These are phyloP conservation scores for Fusarium avenaceum DNA, from an alignment of 2,329 filamentous ascomycete species.

Conservation along the genomic window DNA sequence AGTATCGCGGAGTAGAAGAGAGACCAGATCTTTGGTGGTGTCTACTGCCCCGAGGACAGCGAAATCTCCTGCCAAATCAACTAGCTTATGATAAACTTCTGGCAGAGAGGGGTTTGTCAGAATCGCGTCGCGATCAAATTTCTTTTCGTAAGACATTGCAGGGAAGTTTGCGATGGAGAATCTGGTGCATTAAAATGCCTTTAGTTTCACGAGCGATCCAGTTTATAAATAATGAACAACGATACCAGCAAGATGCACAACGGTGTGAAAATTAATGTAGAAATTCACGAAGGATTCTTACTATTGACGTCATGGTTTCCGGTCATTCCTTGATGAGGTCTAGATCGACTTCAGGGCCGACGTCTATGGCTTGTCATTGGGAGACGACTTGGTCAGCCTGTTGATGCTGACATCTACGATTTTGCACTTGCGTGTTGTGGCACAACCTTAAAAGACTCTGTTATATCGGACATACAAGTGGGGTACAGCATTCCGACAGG, in stretches of 20 bases:
- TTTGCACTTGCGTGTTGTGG: no score
- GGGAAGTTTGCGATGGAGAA: neutral
- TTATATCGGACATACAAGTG: no score
- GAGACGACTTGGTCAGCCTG: no score
- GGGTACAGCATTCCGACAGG: no score
- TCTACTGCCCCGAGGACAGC: conserved; percentile 35
- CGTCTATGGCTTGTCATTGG: no score
- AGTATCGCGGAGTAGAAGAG: conserved; percentile 37
- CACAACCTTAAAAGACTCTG: no score
- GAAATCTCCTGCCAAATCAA: conserved; percentile 35
- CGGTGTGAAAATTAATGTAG: neutral
- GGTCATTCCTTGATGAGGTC: conserved; percentile 1
- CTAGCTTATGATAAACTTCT: conserved; percentile 23
- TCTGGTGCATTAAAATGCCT: neutral
- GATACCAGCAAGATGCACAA: neutral
- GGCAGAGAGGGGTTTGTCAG: conserved; percentile 20
- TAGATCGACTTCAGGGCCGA: neutral
- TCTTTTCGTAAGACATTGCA: conserved; percentile 11
- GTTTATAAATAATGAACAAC: no score
- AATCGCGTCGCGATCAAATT: conserved; percentile 24
- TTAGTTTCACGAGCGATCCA: no score
- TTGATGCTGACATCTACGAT: no score
- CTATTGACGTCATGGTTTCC: conserved; percentile 12
- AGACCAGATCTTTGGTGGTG: conserved; percentile 26
- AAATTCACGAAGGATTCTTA: neutral